phyloP scores from a whole-genome alignment of 768 basidiomycete species.

The Mycena maculata region DNA sequence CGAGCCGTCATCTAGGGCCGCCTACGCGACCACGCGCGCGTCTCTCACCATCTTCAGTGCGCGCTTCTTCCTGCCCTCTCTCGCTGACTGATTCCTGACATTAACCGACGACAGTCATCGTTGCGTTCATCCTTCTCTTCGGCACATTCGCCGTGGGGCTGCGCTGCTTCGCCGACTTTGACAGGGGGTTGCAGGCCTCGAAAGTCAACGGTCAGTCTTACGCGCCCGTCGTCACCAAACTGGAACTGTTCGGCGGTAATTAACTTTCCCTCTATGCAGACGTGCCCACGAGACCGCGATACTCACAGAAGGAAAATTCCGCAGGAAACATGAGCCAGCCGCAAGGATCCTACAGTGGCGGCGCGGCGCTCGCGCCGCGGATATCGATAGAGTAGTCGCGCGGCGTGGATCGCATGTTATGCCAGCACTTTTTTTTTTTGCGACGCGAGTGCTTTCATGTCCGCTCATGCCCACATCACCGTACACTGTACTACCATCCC shows the following conservation, averaged over 20 bases:
- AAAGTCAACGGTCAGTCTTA: conserved; percentile 79
- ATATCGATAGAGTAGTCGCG: conserved; percentile 88
- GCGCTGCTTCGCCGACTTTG: conserved; percentile 85
- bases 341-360: conserved; percentile 62
- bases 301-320: conserved; percentile 52
- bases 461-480: conserved; percentile 11
- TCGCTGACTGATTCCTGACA: not conserved
- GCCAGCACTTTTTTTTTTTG: not conserved
- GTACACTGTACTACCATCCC: conserved; percentile 29
- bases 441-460: conserved; percentile 3
- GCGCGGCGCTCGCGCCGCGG: conserved; percentile 67
- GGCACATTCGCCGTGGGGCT: conserved; percentile 81
- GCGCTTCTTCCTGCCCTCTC: not conserved
- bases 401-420: conserved; percentile 1
- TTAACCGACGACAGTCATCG: conserved; percentile 63
- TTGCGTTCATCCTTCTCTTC: conserved; percentile 80
- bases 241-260: conserved; percentile 50
- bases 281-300: conserved; percentile 59
- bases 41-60: conserved; percentile 86
- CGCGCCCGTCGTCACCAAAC: conserved; percentile 37
- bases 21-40: conserved; percentile 80
- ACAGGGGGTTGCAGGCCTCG: conserved; percentile 77
- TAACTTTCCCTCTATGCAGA: conserved; percentile 52
- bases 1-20: conserved; percentile 61
- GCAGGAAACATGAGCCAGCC: conserved; percentile 59